These are phyloP conservation scores for Neurospora sp. DNA, from an alignment of 495 filamentous ascomycete species.

Conservation along the genomic window DNA sequence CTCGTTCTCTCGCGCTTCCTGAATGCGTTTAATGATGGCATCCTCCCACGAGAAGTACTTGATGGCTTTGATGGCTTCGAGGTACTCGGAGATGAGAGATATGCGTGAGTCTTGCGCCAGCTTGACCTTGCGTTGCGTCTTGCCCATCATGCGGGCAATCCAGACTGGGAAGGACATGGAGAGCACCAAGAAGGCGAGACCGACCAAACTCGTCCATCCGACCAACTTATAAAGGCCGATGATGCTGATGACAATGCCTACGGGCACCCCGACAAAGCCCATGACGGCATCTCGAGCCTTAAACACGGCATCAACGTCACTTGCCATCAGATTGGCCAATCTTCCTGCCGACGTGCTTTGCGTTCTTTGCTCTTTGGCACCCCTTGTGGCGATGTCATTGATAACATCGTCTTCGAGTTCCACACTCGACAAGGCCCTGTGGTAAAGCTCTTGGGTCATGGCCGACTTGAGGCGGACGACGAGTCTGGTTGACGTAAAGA, in stretches of 20 bases:
- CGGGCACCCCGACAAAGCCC: conserved; percentile 24
- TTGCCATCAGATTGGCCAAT: conserved; percentile 41
- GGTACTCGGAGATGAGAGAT: conserved; percentile 38
- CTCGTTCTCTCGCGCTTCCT: conserved; percentile 31
- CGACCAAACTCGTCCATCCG: conserved; percentile 37
- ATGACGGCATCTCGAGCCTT: conserved; percentile 33
- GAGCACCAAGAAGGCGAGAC: conserved; percentile 27
- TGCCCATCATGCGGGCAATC: conserved; percentile 30
- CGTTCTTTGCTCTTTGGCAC: conserved; percentile 16
- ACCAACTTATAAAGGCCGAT: conserved; percentile 35
- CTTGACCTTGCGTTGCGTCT: conserved; percentile 33
- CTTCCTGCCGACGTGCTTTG: conserved; percentile 34
- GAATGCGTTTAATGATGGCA: conserved; percentile 30
- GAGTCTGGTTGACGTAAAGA: conserved; percentile 37
- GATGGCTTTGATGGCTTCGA: conserved; percentile 37
- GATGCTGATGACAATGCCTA: conserved; percentile 26
- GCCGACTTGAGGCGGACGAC: conserved; percentile 36
- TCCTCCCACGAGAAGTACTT: conserved; percentile 46
- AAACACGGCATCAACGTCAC: conserved; percentile 37
- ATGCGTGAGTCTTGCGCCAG: conserved; percentile 40
- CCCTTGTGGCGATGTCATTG: conserved; percentile 18
- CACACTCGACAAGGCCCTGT: conserved; percentile 37
- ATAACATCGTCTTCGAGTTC: conserved; percentile 33
- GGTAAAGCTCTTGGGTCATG: conserved; percentile 41
- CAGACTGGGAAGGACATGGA: conserved; percentile 29